A percentile compares a stretch with the other conserved stretches of the same genome.
Evolutionary conservation across 1,284 basidiomycete species (phyloP).

Genomic region (Cryptococcus sp.): DNA sequence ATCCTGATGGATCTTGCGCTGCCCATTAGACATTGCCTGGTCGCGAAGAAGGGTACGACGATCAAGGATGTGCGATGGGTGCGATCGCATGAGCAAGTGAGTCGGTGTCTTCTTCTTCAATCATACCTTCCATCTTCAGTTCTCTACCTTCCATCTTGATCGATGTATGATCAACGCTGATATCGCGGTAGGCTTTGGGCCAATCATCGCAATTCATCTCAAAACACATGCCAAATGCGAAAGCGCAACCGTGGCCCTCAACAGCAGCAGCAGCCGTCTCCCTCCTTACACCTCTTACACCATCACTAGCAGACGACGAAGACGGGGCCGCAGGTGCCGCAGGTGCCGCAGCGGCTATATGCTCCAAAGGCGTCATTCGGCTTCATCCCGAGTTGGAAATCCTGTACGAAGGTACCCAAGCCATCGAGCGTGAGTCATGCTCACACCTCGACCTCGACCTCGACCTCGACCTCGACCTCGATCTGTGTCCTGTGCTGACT

Average conservation of each 20-base stretch:
- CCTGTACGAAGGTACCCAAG: conserved; percentile 45
- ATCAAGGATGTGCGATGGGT: conserved; percentile 44
- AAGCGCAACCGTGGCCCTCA: conserved; percentile 31
- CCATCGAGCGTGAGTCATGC: conserved; percentile 37
- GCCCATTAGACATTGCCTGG: conserved; percentile 47
- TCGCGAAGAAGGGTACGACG: conserved; percentile 34
- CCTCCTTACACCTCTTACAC: conserved; percentile 15
- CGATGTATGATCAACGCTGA: not conserved
- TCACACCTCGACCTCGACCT: too few species aligned
- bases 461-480: too few species aligned
- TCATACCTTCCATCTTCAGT: not conserved
- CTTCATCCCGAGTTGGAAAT: conserved; percentile 37
- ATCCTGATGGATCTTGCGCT: conserved; percentile 31
- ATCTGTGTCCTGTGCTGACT: not conserved
- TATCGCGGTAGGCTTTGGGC: conserved; percentile 41
- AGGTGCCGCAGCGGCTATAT: conserved; percentile 49
- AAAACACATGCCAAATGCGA: conserved; percentile 34
- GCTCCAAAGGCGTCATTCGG: conserved; percentile 38
- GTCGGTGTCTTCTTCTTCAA: conserved; percentile 5
- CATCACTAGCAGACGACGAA: not conserved
- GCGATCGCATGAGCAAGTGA: conserved; percentile 51
- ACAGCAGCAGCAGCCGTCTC: conserved; percentile 49
- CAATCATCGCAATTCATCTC: conserved; percentile 46
- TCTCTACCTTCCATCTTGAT: not conserved
- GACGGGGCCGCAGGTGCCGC: too few species aligned